These are phyloP conservation scores for Dryas octopetala DNA, from an alignment of 306 rosid species.

Conservation along the genomic window DNA sequence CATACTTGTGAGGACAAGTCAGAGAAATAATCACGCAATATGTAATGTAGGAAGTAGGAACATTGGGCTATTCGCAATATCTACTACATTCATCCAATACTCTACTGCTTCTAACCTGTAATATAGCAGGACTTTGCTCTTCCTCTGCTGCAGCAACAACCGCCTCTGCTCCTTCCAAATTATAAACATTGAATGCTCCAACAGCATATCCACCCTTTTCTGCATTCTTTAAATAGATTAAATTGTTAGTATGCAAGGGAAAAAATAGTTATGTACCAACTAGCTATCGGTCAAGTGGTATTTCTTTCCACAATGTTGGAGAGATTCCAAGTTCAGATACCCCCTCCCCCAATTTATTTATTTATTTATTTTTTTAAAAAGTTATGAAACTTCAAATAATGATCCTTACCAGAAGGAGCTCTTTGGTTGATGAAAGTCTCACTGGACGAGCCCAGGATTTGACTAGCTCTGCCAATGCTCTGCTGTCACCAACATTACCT, in stretches of 20 bases:
- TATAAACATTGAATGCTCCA: constrained; percentile 96
- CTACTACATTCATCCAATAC: constrained; percentile 12
- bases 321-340: neutral
- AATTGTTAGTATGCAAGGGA: constrained; percentile 21
- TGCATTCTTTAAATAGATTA: constrained; percentile 53
- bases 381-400: constrained; percentile 20
- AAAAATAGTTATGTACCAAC: neutral
- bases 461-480: constrained; percentile 81
- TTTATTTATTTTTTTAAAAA: neutral
- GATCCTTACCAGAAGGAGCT: constrained; percentile 72
- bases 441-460: constrained; percentile 73
- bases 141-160: constrained; percentile 94
- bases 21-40: neutral
- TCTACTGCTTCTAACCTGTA: constrained; percentile 62
- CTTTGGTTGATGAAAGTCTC: constrained; percentile 72
- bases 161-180: constrained; percentile 95
- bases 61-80: neutral
- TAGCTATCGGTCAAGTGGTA: neutral
- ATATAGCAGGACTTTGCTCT: constrained; percentile 86
- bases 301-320: no score
- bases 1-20: constrained; percentile 5
- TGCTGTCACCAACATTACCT: constrained; percentile 90
- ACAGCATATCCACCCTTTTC: constrained; percentile 88
- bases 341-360: no score
- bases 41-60: neutral